Evolutionary conservation across 2,329 filamentous ascomycete species (phyloP), one percentile per base, ranked within the genome.

Genomic region (Coniochaeta hoffmannii): DNA sequence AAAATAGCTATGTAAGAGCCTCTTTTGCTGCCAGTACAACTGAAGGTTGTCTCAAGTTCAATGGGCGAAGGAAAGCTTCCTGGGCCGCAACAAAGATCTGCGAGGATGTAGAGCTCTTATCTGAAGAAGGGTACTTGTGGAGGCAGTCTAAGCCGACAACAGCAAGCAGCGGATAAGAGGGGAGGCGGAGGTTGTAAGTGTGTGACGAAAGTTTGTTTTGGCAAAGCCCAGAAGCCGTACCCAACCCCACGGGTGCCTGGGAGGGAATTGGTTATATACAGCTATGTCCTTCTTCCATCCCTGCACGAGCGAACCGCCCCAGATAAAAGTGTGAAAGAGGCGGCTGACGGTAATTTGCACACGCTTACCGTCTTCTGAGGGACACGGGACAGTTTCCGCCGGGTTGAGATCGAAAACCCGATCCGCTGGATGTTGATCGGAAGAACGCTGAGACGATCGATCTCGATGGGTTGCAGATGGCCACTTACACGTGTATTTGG

Each of bases 391-490:
- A n/a, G 22, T 31, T 50, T 12, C 24, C 46, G 10, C 22, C 15
- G 17, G 49, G 19, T 51, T 31, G 32, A 17, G 28, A 51, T 51
- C 49, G 17, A 46, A 51, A 31, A 7, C 31, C 49, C 49, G 28
- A 51, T 34, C 31, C 49, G n/a, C 49, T 34, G 49, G n/a, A n/a
- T 34, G 28, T 34, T 51, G 49, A 51, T 51, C 49, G 49, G 49
- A 51, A 51, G 49, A 22, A 31, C 28, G 30, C 41, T 26, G 28
- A 51, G 49, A n/a, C 32, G 54, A 55, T 55, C 54, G 46, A 55
- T 55, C 49, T 50, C 32, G 38, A 54, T 54, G n/a, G 26, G 12
- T 14, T 26, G 52, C 41, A 46, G 24, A 22, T 28, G 41, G 22
- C 41, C 22, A 28, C 28, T 15, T n/a, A 7, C 15, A n/a, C n/a